Evolutionary conservation across 495 filamentous ascomycete genomes (phyloP).

Genomic region (Neurospora sp.): DNA sequence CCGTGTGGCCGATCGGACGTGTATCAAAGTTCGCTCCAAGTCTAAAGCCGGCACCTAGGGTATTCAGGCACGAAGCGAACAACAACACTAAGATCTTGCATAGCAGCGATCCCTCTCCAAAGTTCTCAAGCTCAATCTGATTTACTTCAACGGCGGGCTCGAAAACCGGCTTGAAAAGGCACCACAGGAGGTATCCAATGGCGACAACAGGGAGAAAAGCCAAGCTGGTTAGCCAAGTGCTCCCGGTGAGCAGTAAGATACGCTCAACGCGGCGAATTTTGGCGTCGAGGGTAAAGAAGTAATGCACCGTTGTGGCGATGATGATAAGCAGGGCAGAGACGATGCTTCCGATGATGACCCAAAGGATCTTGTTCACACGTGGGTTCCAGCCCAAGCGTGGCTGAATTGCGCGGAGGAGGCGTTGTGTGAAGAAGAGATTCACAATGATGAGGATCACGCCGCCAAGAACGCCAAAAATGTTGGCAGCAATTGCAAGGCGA

Average conservation of each 20-base stretch:
- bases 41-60: conserved; percentile 59
- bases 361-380: conserved; percentile 36
- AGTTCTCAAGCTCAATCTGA: conserved; percentile 46
- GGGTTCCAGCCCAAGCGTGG: conserved; percentile 57
- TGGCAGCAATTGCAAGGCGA: conserved; percentile 56
- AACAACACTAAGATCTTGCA: conserved; percentile 53
- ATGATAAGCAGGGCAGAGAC: conserved; percentile 55
- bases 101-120: conserved; percentile 56
- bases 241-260: conserved; percentile 55
- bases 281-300: conserved; percentile 50
- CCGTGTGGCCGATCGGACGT: conserved; percentile 45
- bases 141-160: conserved; percentile 18
- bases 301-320: conserved; percentile 54
- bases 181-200: conserved; percentile 25
- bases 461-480: conserved; percentile 65
- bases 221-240: conserved; percentile 57
- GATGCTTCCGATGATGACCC: conserved; percentile 48
- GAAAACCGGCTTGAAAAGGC: conserved; percentile 32
- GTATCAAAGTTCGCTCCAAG: conserved; percentile 46
- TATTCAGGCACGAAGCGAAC: conserved; percentile 43
- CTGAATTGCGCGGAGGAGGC: conserved; percentile 61
- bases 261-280: conserved; percentile 41
- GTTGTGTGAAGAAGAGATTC: conserved; percentile 69
- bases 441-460: conserved; percentile 66
- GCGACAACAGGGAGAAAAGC: conserved; percentile 51